Conservation (phyloP, 73 alveolate genomes). For the Halteria grandinella region DNA sequence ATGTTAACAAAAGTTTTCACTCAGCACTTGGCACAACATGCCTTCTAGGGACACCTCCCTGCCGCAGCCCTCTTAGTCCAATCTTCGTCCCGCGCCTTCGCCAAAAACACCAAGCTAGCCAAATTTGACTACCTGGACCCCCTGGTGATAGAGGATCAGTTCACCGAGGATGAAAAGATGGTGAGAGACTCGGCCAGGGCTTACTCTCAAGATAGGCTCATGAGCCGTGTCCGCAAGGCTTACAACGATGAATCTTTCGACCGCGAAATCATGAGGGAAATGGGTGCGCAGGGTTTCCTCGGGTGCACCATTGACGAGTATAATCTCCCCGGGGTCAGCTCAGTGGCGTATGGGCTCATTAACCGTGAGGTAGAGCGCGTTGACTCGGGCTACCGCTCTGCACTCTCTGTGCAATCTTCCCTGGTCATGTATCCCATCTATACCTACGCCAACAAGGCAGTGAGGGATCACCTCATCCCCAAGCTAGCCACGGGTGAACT, state of each 20-base stretch:
- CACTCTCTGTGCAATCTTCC: slow-evolving; percentile 85
- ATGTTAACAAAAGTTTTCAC: not conserved
- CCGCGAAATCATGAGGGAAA: slow-evolving; percentile 71
- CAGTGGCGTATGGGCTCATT: slow-evolving; percentile 85
- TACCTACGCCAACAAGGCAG: slow-evolving; percentile 70
- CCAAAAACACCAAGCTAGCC: slow-evolving; percentile 2
- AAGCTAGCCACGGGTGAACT: slow-evolving; percentile 92
- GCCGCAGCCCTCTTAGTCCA: no score
- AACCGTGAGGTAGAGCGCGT: slow-evolving; percentile 87
- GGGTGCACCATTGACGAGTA: slow-evolving; percentile 84
- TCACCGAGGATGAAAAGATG: slow-evolving; percentile 71
- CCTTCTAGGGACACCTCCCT: not conserved
- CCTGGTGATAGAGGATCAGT: slow-evolving; percentile 20
- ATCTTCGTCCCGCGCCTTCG: not conserved
- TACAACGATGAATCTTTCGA: slow-evolving; percentile 74
- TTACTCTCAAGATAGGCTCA: slow-evolving; percentile 70
- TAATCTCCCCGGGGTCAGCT: slow-evolving; percentile 92
- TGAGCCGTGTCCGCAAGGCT: slow-evolving; percentile 75
- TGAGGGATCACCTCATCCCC: slow-evolving; percentile 82
- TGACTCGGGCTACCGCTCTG: slow-evolving; percentile 91
- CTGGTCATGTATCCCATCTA: slow-evolving; percentile 89
- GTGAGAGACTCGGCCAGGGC: slow-evolving; percentile 76
- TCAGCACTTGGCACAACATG: not conserved
- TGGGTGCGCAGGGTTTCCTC: slow-evolving; percentile 84
- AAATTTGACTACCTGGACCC: slow-evolving; percentile 69